Evolutionary conservation across 495 filamentous ascomycete species (phyloP), one percentile per base, ranked within the genome.

Genomic region (Daldinia loculata): DNA sequence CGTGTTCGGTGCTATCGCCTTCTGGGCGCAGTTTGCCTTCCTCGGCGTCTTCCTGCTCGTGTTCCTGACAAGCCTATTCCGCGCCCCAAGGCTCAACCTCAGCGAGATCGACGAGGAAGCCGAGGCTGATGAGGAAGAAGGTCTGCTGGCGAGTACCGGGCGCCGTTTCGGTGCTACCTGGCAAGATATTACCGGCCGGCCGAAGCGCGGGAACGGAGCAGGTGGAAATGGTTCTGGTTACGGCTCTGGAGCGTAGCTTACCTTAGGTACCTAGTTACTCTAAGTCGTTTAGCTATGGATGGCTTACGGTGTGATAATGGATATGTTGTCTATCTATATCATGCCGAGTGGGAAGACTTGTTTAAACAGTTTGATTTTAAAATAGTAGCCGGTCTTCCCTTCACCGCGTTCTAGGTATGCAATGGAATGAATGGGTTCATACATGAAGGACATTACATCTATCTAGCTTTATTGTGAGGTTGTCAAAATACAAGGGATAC

Each of bases 21-120:
- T 98, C 81, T 98, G 94, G 94, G 92, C 92, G 0, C 96, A 98
- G 76, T 97, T 97, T 74, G 89, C 84, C 12, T 98, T 98, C 80
- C 80, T 98, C 51, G 93, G 84, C 19, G 83, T 97, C 14, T 97
- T 95, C 80, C 75, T 96, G 7, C 80, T 96, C 58, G 87, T 95
- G 30, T 89, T 94, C 67, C 43, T 92, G 36, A 90, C 89, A 2
- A 88, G 90, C 2, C 80, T 98, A 1, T 88, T 99, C 81, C 88
- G 92, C 29, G 90, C 93, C 8, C 94, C 95, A 1, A 89, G 85
- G 73, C 76, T 96, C 34, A 84, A 96, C 70, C 83, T 92, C 56
- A 87, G 84, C 51, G 87, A 93, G 77, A 72, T 93, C 8, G 93
- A 97, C 68, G 92, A 94, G 65, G 95, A 98, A 80, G 89, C 92